Evolutionary conservation across 495 filamentous ascomycete species (phyloP), one percentile per base, ranked within the genome.

Genomic region (Xylaria bambusicola): DNA sequence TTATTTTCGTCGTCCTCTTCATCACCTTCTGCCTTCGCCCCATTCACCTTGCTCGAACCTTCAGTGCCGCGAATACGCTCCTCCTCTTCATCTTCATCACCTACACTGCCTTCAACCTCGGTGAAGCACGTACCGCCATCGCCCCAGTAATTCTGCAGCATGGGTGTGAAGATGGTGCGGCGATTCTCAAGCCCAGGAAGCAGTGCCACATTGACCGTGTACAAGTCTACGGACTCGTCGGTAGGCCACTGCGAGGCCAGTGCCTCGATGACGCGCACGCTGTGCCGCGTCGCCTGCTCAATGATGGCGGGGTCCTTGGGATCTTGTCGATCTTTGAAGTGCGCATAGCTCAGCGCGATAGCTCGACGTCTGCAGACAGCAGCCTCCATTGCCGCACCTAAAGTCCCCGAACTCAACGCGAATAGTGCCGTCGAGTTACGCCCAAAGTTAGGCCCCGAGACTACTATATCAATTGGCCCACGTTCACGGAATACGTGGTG

Each of bases 381-480:
- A 9, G 88, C 93, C 75, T 98, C 94, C 73, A 98, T 81, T 0
- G 94, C 94, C 0, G 86, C 94, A 17, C 94, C 94, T 47, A 98
- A 77, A 0, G 94, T 98, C 20, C 94, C 94, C 41, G 86, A 91
- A 38, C 86, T 91, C 52, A 98, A 75, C n/a, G 88, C 87, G 66
- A 98, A 97, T 20, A 97, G 80, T 0, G 93, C 90, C 0, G 94
- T 98, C 3, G 89, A 90, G 74, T 98, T 98, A 36, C 93, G 80
- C 7, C 94, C 94, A 75, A 96, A 97, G 71, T 98, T 98, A 6
- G 94, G 94, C 1, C 94, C 94, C 12, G 83, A 88, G 5, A 98
- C 82, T 3, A 98, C 92, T 2, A 98, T 76, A 69, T 97, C 93
- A 47, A 97, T 78, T 15, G 84, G 85, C 2, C 86, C 90, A 23